Evolutionary conservation across 73 alveolate species (phyloP), one percentile per base, ranked within the genome.

Genomic region (Paramecium biaurelia): DNA sequence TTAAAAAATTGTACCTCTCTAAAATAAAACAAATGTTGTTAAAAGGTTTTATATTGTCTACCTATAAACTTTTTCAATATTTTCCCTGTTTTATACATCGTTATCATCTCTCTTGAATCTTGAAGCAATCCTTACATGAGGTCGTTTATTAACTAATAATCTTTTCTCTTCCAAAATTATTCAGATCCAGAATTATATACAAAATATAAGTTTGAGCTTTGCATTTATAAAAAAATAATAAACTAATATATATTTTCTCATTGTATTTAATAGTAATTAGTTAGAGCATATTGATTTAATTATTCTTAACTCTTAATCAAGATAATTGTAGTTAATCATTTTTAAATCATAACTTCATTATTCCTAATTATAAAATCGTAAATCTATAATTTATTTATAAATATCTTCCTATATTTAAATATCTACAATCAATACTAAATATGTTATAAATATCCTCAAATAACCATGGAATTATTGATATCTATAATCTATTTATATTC

Each of bases 141-240:
- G 7, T 79, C 45, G 20, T 24, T 28, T 42, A 63, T 20, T 24
- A 47, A 21, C 42, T 79, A 7, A 47, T 30, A 24, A 23, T 23
- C 56, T 45, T 21, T 38, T 42, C 56, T 79, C n/a, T 79, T 79
- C 90, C 90, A 79, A 45, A 79, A 79, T 21, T 21, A 79, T 21
- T 47, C 45, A 11, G 45, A 79, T 41, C 45, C 45, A 79, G 90
- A 24, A 43, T 79, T 79, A 47, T 26, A 79, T 26, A 47, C 34
- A 42, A 79, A 79, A 43, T 30, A 79, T 79, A 79, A 79, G 90
- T 79, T 79, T 79, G 90, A 79, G 90, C 74, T 79, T 79, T 79
- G 56, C 90, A 79, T 79, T 30, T 15, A 42, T 37, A 79, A 79
- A 23, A n/a, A 76, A 79, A 38, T 35, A 72, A 72, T 72, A 53